A percentile compares a stretch with the other conserved stretches of the same genome.
Evolutionary conservation across 148 eudicot species (phyloP).

Genomic region (Cornus kousa): DNA sequence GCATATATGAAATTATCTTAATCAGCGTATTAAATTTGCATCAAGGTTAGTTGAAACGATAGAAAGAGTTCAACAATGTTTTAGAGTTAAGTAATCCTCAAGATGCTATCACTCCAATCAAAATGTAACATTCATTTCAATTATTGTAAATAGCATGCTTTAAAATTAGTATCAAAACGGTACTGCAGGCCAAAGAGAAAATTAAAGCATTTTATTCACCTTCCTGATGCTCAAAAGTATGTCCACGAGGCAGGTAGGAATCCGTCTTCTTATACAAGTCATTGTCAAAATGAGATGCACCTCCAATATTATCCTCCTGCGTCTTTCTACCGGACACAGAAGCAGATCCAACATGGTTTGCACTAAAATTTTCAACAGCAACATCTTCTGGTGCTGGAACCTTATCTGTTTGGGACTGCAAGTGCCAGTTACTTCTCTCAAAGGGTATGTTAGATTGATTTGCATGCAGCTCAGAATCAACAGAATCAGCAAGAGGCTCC

Average conservation of each 20-base stretch:
- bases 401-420: constrained; percentile 35
- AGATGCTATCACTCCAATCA: not conserved
- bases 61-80: not conserved
- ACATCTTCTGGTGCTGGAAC: constrained; percentile 40
- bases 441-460: constrained; percentile 32
- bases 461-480: constrained; percentile 42
- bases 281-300: constrained; percentile 52
- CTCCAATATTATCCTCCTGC: constrained; percentile 46
- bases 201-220: constrained; percentile 30
- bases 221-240: constrained; percentile 39
- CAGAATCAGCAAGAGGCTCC: constrained; percentile 44
- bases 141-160: not conserved
- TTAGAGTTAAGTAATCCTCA: not conserved
- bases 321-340: constrained; percentile 41
- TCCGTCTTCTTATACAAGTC: constrained; percentile 46
- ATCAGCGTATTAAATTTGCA: not conserved
- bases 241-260: constrained; percentile 48
- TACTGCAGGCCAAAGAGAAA: not conserved
- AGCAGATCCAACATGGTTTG: constrained; percentile 35
- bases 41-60: not conserved
- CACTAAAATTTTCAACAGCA: constrained; percentile 27
- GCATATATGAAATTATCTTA: not conserved
- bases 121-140: not conserved
- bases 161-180: not conserved
- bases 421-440: constrained; percentile 34